These are phyloP conservation scores for Castanospermum australe DNA, from an alignment of 306 rosid species.

Conservation along the genomic window DNA sequence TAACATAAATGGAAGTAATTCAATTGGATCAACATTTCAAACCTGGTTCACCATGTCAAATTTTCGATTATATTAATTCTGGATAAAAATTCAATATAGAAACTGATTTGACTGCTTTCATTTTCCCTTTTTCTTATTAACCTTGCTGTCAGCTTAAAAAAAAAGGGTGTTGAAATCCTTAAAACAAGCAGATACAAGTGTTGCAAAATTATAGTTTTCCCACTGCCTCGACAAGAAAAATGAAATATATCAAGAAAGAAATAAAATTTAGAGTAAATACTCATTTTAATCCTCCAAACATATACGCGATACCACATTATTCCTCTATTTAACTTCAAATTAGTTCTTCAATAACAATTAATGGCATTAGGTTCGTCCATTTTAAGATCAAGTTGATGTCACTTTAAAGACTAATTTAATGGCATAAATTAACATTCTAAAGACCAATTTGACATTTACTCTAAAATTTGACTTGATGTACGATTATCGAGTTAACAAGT, in stretches of 20 bases:
- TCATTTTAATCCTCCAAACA: too few species aligned
- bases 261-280: too few species aligned
- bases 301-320: too few species aligned
- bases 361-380: too few species aligned
- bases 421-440: too few species aligned
- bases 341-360: too few species aligned
- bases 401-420: too few species aligned
- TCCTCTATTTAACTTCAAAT: too few species aligned
- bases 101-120: background rate
- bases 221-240: slow-evolving; percentile 7
- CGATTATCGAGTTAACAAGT: background rate
- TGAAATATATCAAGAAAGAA: background rate
- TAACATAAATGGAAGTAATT: background rate
- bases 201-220: background rate
- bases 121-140: background rate
- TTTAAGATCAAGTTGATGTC: too few species aligned
- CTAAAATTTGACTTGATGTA: background rate
- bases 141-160: background rate
- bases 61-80: background rate
- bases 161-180: background rate
- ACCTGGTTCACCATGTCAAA: background rate
- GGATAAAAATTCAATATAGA: background rate
- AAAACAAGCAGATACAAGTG: background rate
- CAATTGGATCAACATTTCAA: background rate
- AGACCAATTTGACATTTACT: too few species aligned